Percentiles rank a stretch among this genome's conserved stretches.
These are phyloP conservation scores for Podila horticola DNA, from an alignment of 192 early-diverging fungal species.

Conservation along the genomic window DNA sequence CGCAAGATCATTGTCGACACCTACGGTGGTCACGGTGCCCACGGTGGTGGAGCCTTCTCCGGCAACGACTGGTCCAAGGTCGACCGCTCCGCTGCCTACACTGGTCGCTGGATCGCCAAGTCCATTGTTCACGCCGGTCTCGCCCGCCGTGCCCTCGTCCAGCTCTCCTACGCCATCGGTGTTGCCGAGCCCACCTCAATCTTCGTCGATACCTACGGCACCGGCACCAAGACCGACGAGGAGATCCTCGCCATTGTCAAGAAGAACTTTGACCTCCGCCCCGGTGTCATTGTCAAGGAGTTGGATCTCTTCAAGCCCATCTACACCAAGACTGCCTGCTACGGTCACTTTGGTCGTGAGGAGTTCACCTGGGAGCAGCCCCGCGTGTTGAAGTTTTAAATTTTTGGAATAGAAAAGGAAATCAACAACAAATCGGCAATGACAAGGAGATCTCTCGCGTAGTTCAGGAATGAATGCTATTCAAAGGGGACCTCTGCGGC, in stretches of 20 bases:
- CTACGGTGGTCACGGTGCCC: slow-evolving; percentile 95
- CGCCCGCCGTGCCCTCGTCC: slow-evolving; percentile 92
- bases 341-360: slow-evolving; percentile 93
- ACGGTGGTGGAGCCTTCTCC: slow-evolving; percentile 98
- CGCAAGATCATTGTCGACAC: slow-evolving; percentile 83
- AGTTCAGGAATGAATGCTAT: slow-evolving; percentile 18
- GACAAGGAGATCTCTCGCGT: not conserved
- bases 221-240: slow-evolving; percentile 87
- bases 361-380: slow-evolving; percentile 66
- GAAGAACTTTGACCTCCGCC: slow-evolving; percentile 99
- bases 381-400: slow-evolving; percentile 53
- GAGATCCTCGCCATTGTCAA: slow-evolving; percentile 95
- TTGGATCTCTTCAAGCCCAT: slow-evolving; percentile 98
- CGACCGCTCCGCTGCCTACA: slow-evolving; percentile 98
- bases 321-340: slow-evolving; percentile 96
- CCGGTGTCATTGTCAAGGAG: slow-evolving; percentile 98
- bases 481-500: slow-evolving; percentile 14
- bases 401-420: slow-evolving; percentile 30
- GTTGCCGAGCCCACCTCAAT: slow-evolving; percentile 97
- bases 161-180: slow-evolving; percentile 98
- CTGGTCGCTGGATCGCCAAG: slow-evolving; percentile 97
- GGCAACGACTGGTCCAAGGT: slow-evolving; percentile 99
- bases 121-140: slow-evolving; percentile 94
- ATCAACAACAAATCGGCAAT: slow-evolving; percentile 20
- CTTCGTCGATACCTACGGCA: slow-evolving; percentile 97